phyloP scores from a whole-genome alignment of 2,329 filamentous ascomycete genomes.

The Magnaporthiopsis rhizophila region DNA sequence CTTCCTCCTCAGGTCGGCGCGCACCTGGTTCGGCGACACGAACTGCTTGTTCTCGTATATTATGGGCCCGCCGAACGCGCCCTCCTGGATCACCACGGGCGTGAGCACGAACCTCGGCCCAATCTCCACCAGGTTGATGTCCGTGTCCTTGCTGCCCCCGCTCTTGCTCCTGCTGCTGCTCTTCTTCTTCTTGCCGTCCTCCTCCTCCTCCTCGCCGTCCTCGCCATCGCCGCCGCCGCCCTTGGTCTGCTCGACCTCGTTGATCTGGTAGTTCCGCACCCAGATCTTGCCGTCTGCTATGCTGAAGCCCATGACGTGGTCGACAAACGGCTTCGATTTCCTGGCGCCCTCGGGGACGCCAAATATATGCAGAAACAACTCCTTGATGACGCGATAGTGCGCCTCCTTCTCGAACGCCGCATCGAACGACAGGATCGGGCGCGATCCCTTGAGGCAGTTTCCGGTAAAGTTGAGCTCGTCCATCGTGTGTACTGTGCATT shows the following conservation, averaged over 20 bases:
- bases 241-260: constrained; percentile 63
- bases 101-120: constrained; percentile 89
- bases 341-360: constrained; percentile 82
- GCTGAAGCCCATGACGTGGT: constrained; percentile 90
- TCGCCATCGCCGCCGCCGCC: constrained; percentile 28
- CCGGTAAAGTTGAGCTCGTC: constrained; percentile 94
- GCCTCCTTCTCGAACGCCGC: constrained; percentile 74
- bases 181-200: constrained; percentile 16
- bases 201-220: constrained; percentile 35
- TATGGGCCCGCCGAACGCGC: constrained; percentile 88
- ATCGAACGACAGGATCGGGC: constrained; percentile 89
- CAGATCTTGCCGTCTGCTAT: constrained; percentile 90
- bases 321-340: constrained; percentile 91
- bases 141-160: constrained; percentile 47
- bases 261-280: constrained; percentile 91
- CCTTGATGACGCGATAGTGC: constrained; percentile 75
- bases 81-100: constrained; percentile 91
- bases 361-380: constrained; percentile 84
- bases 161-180: constrained; percentile 30
- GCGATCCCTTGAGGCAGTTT: constrained; percentile 89
- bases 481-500: constrained; percentile 73
- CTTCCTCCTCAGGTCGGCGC: constrained; percentile 67
- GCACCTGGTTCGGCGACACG: constrained; percentile 89
- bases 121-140: constrained; percentile 82
- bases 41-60: constrained; percentile 99